A percentile compares a stretch with the other conserved stretches of the same genome.
Conservation (phyloP, 2,329 filamentous ascomycete genomes). For the Graphilbum fragrans region DNA sequence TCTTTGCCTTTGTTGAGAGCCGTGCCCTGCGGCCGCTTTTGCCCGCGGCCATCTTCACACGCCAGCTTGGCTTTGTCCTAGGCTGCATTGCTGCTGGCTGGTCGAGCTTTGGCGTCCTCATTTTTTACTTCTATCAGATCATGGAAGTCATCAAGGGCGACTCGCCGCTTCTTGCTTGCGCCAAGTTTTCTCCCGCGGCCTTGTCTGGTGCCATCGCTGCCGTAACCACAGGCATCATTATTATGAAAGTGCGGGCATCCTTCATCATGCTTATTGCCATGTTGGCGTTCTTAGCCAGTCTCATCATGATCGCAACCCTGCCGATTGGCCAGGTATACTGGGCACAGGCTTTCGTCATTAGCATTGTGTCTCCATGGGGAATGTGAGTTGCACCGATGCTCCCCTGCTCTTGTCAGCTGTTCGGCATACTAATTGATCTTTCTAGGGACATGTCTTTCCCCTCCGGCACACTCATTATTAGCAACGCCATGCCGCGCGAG, state of each 20-base stretch:
- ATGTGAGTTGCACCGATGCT: no score
- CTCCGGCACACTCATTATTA: slow-evolving; percentile 38
- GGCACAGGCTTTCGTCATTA: slow-evolving; percentile 27
- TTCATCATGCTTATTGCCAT: slow-evolving; percentile 33
- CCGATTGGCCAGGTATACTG: slow-evolving; percentile 31
- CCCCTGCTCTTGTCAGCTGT: not conserved
- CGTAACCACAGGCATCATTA: slow-evolving; percentile 28
- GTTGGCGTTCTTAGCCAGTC: slow-evolving; percentile 16
- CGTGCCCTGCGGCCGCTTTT: slow-evolving; percentile 8
- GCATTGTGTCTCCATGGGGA: slow-evolving; percentile 21
- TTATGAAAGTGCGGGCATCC: slow-evolving; percentile 31
- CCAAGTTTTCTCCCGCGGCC: slow-evolving; percentile 27
- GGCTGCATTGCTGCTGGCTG: slow-evolving; percentile 8
- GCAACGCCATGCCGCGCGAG: slow-evolving; percentile 31
- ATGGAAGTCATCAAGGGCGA: slow-evolving; percentile 26
- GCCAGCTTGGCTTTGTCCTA: slow-evolving; percentile 8
- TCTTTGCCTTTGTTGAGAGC: slow-evolving; percentile 8
- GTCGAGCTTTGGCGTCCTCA: slow-evolving; percentile 11
- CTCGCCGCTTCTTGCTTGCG: slow-evolving; percentile 24
- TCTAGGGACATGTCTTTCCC: slow-evolving; percentile 31
- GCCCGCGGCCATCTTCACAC: slow-evolving; percentile 10
- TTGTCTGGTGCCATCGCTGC: slow-evolving; percentile 25
- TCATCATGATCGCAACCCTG: slow-evolving; percentile 27
- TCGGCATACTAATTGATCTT: not conserved
- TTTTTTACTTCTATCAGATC: slow-evolving; percentile 11